Evolutionary conservation across 2,329 filamentous ascomycete genomes (phyloP), one percentile per base, ranked within the genome.

Genomic region (Fonsecaea multimorphosa): DNA sequence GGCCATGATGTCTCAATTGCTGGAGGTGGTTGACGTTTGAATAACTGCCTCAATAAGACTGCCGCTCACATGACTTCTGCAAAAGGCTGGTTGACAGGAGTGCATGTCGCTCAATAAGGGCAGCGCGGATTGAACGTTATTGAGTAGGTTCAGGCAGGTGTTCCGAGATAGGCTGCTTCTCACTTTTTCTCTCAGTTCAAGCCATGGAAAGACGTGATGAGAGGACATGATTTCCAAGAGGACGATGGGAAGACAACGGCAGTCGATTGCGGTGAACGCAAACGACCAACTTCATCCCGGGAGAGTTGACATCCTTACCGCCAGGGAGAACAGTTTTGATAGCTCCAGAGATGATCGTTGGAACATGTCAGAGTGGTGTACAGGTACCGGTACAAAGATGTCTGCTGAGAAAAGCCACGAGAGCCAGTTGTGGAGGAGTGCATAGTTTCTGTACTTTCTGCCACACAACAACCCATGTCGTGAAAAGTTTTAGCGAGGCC

Each of bases 31-130:
- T 51, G 52, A 64, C 52, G 29, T 24, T 6, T 60, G 27, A 64
- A 64, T 61, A 61, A 56, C 46, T 22, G 46, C 16, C 38, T 57
- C 57, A 64, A 64, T 64, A 64, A 64, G 8, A 29, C 22, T 38
- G 24, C 1, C 8, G 12, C 14, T 3, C 61, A 64, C 61, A 38
- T 58, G 61, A 54, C 29, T 44, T 32, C 9, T 22, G 24, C 14
- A 31, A 6, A 2, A 22, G n/a, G 56, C 40, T 49, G n/a, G 12
- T 36, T 14, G 12, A 14, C 16, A 16, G 19, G 3, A 58, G 29
- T 22, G 11, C 4, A 44, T 24, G 34, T 38, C 46, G 46, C 38
- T 34, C 29, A 60, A 60, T 60, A 60, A 36, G 1, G n/a, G 12
- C 19, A 22, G 24, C 9, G 19, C n/a, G 8, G 4, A 34, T 54